Evolutionary conservation across 1,284 basidiomycete genomes (phyloP), one percentile per base, ranked within the genome.

Genomic region (Fomitopsis pinicola): DNA sequence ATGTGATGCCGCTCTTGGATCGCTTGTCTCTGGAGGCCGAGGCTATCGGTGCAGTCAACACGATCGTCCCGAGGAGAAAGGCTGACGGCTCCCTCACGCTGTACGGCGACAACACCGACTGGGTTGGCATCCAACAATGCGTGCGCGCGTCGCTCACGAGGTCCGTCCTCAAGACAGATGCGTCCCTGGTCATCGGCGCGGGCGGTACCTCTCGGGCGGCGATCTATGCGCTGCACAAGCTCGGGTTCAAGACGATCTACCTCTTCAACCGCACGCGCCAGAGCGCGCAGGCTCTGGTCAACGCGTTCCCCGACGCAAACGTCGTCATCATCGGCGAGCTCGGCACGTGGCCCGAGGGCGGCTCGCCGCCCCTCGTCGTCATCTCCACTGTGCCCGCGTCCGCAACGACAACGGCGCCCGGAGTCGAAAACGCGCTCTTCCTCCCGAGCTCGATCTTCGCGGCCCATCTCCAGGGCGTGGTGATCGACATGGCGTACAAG

Each of bases 121-220:
- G 94, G 89, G 75, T 91, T 56, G 95, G 93, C 0, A 96, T 98
- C 66, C 81, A 81, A 30, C 79, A 86, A 22, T 82, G 85, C 52
- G 80, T 85, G 52, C 80, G 67, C 55, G 75, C 77, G 42, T 80
- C 79, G 40, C 69, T 77, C 36, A 66, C 73, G 3, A 69, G 67
- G 15, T 69, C 69, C 28, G 74, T 83, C 15, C 62, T 70, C 46
- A 70, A 63, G 38, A 69, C 76, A 7, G 76, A 78, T 33, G 80
- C 85, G 0, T 89, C 82, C 10, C 80, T 98, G 56, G 87, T 98
- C 60, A 91, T 98, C 64, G 95, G 95, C 2, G 95, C 94, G 0
- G 95, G 95, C 7, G 95, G 95, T 1, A 97, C 95, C 0, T 89
- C 92, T 26, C 89, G 95, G 35, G 95, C 95, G 0, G 95, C 95